Evolutionary conservation across 164 flowering plant species (phyloP).

Genomic region (Liquidambar formosana): DNA sequence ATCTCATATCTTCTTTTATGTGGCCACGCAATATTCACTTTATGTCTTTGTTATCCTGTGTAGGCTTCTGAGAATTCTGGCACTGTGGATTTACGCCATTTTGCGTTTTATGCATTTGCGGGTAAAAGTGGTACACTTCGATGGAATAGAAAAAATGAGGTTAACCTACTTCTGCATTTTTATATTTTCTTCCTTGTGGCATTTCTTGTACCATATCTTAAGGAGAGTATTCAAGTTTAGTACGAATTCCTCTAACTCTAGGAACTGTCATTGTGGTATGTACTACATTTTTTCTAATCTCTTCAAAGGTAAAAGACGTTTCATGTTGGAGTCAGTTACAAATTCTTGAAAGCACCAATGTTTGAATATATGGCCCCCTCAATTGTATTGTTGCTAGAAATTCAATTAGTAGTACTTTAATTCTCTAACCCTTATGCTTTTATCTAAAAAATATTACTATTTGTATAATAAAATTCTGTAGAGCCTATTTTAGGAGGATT

Average conservation of each 20-base stretch:
- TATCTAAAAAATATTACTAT: no score
- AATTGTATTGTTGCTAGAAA: no score
- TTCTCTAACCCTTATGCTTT: no score
- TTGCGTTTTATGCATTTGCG: conserved; percentile 90
- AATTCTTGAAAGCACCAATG: no score
- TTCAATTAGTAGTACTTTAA: no score
- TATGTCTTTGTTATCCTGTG: conserved; percentile 9
- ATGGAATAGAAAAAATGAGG: conserved; percentile 90
- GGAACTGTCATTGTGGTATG: neutral
- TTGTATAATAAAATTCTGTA: no score
- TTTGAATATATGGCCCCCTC: no score
- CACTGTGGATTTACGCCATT: conserved; percentile 81
- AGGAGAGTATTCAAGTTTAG: neutral
- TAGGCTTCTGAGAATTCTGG: conserved; percentile 64
- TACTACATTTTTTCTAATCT: neutral
- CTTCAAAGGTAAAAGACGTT: no score
- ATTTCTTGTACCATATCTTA: conserved; percentile 1
- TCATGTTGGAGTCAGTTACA: no score
- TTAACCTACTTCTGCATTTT: conserved; percentile 9
- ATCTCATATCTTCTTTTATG: neutral
- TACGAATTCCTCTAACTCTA: neutral
- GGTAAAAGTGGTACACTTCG: conserved; percentile 72
- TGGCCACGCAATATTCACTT: neutral
- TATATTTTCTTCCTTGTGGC: neutral
- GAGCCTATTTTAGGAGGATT: no score